Evolutionary conservation across 768 basidiomycete genomes (phyloP).

Genomic region (Psilocybe cyanescens): DNA sequence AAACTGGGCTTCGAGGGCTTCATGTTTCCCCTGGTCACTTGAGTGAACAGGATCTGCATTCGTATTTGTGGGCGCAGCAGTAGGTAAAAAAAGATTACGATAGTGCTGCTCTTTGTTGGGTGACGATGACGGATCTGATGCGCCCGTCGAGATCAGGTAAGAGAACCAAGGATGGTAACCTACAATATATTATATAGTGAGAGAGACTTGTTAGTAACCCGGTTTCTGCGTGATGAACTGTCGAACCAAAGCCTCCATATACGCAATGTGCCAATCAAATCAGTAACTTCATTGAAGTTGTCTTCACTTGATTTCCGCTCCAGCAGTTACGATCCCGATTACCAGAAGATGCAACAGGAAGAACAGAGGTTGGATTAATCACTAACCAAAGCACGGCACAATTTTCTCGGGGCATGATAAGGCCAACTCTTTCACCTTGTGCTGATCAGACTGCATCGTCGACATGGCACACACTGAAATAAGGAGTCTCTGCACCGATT

Average conservation of each 20-base stretch:
- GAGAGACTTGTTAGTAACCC: background rate
- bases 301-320: background rate
- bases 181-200: conserved; percentile 28
- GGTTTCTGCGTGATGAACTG: background rate
- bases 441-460: conserved; percentile 67
- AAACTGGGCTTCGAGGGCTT: conserved; percentile 44
- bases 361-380: background rate
- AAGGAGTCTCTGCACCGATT: conserved; percentile 58
- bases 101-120: conserved; percentile 75
- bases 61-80: conserved; percentile 16
- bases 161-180: conserved; percentile 97
- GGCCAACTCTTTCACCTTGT: conserved; percentile 69
- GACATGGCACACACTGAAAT: conserved; percentile 89
- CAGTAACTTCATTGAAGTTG: conserved; percentile 1
- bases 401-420: conserved; percentile 63
- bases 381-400: conserved; percentile 88
- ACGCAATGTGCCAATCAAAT: conserved; percentile 9
- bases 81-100: conserved; percentile 59
- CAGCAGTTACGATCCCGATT: background rate
- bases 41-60: conserved; percentile 26
- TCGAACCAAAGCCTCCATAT: too few species aligned
- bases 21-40: background rate
- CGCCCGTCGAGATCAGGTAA: conserved; percentile 59
- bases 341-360: background rate
- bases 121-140: conserved; percentile 28